These are phyloP conservation scores for Leccinum sublutescens DNA, from an alignment of 768 basidiomycete species.

Conservation along the genomic window DNA sequence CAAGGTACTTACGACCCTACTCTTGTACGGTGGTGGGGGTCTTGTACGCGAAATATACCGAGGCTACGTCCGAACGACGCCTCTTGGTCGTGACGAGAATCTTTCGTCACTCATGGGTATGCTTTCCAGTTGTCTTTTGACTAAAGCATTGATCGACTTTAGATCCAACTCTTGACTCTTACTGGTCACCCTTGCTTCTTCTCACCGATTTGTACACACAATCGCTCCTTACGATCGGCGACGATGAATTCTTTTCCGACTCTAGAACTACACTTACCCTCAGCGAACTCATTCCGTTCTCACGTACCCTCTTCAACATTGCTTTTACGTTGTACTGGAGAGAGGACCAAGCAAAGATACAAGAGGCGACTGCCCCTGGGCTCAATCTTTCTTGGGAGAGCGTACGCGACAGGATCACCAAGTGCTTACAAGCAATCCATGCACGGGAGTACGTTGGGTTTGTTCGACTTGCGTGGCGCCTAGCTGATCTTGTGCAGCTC, in stretches of 20 bases:
- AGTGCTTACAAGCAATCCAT: constrained; percentile 77
- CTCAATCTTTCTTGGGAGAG: constrained; percentile 53
- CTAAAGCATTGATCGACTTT: constrained; percentile 6
- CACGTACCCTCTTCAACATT: constrained; percentile 77
- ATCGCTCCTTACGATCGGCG: constrained; percentile 85
- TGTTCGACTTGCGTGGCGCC: background rate
- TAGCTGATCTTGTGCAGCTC: constrained; percentile 52
- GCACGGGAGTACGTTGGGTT: constrained; percentile 73
- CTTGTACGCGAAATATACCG: constrained; percentile 77
- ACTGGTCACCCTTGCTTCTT: constrained; percentile 74
- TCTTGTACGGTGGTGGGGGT: constrained; percentile 53
- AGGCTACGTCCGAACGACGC: constrained; percentile 56
- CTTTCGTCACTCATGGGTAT: constrained; percentile 39
- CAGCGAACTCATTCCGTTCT: constrained; percentile 78
- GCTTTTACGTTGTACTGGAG: constrained; percentile 78
- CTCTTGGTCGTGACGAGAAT: constrained; percentile 59
- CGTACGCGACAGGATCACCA: constrained; percentile 74
- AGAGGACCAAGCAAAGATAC: constrained; percentile 41
- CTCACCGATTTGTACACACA: constrained; percentile 82
- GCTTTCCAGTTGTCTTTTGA: constrained; percentile 13
- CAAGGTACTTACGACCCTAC: constrained; percentile 52
- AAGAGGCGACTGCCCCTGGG: constrained; percentile 41
- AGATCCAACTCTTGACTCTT: constrained; percentile 45
- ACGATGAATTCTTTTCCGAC: constrained; percentile 90
- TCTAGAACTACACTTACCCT: constrained; percentile 74